phyloP scores from a whole-genome alignment of 2,329 filamentous ascomycete genomes.

The Cercospora janseana region DNA sequence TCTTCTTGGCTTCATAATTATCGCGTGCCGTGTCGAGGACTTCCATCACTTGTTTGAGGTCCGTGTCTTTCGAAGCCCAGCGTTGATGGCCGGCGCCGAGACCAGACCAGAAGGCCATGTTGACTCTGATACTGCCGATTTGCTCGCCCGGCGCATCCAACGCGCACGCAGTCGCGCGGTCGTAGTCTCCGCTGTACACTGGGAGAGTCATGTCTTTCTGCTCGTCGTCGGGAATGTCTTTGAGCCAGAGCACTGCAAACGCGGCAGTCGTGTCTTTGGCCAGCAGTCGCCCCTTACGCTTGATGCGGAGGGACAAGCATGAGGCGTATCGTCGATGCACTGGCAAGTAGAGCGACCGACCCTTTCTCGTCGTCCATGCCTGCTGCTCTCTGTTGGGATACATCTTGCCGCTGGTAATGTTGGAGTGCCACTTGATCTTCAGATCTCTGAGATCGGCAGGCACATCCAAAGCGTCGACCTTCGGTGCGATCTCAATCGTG shows the following conservation, averaged over 20 bases:
- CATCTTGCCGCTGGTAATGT: slow-evolving; percentile 59
- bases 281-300: slow-evolving; percentile 46
- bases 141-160: slow-evolving; percentile 56
- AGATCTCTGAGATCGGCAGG: slow-evolving; percentile 48
- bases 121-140: slow-evolving; percentile 57
- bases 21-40: slow-evolving; percentile 62
- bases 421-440: slow-evolving; percentile 60
- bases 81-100: slow-evolving; percentile 58
- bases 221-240: slow-evolving; percentile 67
- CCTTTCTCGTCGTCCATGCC: slow-evolving; percentile 54
- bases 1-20: slow-evolving; percentile 46
- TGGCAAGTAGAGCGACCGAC: slow-evolving; percentile 52
- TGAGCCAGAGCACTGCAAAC: slow-evolving; percentile 66
- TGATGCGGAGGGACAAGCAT: slow-evolving; percentile 58
- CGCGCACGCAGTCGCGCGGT: slow-evolving; percentile 53
- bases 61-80: slow-evolving; percentile 54
- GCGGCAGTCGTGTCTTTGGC: slow-evolving; percentile 57
- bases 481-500: slow-evolving; percentile 62
- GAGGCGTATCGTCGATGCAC: slow-evolving; percentile 62
- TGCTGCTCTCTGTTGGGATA: slow-evolving; percentile 46
- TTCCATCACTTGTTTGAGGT: slow-evolving; percentile 61
- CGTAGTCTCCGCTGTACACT: slow-evolving; percentile 66
- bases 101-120: slow-evolving; percentile 62
- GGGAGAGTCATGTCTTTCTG: slow-evolving; percentile 57
- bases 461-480: slow-evolving; percentile 51